Percentiles rank a stretch among this genome's conserved stretches.
Conservation (phyloP, 2,329 filamentous ascomycete species). For the Amylocarpus encephaloides region DNA sequence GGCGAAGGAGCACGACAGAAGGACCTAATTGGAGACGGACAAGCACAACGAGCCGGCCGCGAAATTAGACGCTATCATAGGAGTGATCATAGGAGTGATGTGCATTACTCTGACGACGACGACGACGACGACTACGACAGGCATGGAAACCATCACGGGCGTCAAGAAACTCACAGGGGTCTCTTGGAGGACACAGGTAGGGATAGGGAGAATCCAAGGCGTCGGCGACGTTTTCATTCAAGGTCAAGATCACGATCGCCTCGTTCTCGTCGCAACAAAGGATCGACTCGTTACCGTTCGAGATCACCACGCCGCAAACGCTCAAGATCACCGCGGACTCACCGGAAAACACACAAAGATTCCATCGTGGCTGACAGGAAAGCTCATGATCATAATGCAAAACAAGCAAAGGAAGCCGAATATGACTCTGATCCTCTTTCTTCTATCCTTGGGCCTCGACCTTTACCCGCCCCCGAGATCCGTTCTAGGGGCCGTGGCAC, state of each 20-base stretch:
- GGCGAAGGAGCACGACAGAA: neutral
- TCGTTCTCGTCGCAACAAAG: slow-evolving; percentile 20
- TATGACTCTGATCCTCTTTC: slow-evolving; percentile 68
- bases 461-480: slow-evolving; percentile 39
- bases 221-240: slow-evolving; percentile 21
- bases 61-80: neutral
- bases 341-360: slow-evolving; percentile 2
- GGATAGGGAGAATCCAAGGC: slow-evolving; percentile 16
- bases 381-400: too few species aligned
- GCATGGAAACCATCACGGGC: slow-evolving; percentile 10
- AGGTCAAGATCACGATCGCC: slow-evolving; percentile 20
- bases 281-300: slow-evolving; percentile 29
- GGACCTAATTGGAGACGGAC: neutral
- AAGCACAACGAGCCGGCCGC: neutral
- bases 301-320: slow-evolving; percentile 25
- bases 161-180: slow-evolving; percentile 27
- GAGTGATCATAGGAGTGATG: neutral
- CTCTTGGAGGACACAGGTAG: slow-evolving; percentile 14
- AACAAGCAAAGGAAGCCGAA: slow-evolving; percentile 12
- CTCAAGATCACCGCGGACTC: slow-evolving; percentile 19
- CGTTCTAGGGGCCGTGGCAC: slow-evolving; percentile 65
- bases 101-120: neutral
- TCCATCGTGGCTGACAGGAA: too few species aligned
- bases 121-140: neutral
- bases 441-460: slow-evolving; percentile 69